Conservation (phyloP, 2,329 filamentous ascomycete species). For the Gliomastix tumulicola region DNA sequence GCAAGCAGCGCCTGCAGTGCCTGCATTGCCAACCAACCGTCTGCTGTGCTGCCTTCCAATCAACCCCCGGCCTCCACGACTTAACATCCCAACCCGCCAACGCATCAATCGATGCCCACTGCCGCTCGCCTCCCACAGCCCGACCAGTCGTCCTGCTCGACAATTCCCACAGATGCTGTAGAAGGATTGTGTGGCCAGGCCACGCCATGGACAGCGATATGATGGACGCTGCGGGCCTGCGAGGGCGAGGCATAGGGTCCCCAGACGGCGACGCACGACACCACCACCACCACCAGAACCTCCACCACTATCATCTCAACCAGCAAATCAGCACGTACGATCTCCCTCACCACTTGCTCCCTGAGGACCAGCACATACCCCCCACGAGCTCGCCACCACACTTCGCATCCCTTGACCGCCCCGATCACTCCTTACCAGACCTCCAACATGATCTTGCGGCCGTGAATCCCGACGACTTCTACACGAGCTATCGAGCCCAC, state of each 20-base stretch:
- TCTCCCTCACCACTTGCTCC: too few relatives aligned
- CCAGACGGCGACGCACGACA: conserved; percentile 4
- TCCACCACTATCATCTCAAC: conserved; percentile 4
- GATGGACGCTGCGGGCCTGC: conserved; percentile 7
- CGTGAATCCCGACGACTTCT: conserved; percentile 49
- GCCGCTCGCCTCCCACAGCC: too few relatives aligned
- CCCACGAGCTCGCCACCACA: background rate
- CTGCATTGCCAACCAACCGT: too few relatives aligned
- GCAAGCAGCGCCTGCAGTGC: too few relatives aligned
- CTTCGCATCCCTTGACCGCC: background rate
- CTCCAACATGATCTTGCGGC: conserved; percentile 18
- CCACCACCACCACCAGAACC: conserved; percentile 7
- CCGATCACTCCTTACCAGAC: background rate
- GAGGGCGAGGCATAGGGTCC: background rate
- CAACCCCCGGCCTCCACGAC: background rate
- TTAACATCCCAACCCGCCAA: conserved; percentile 19
- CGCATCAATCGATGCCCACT: conserved; percentile 35
- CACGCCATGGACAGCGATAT: conserved; percentile 39
- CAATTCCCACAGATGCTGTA: conserved; percentile 25
- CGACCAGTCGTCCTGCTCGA: conserved; percentile 14
- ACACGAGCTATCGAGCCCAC: conserved; percentile 39
- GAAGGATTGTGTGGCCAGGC: conserved; percentile 22
- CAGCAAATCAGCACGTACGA: too few relatives aligned
- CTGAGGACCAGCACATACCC: conserved; percentile 5
- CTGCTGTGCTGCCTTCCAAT: too few relatives aligned